Base-by-base conservation (phyloP, 2,329 filamentous ascomycete genomes). In the Penicillium sp. region DNA sequence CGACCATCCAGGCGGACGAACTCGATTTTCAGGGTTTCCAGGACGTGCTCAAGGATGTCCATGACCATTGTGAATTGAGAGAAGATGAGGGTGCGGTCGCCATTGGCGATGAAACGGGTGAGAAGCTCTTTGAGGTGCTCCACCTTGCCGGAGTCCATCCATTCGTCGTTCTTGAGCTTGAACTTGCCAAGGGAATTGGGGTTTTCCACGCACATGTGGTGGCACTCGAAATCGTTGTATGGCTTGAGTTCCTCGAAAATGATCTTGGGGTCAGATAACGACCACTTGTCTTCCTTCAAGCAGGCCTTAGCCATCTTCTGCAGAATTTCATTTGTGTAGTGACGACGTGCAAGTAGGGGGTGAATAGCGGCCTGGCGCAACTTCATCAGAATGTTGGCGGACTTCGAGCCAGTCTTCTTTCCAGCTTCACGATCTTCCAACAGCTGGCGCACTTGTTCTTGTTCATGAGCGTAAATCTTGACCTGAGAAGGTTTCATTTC, bases 361-460 rank as follows among this genome's bases (percentile, higher is more conserved):
- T 99, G 94, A 43, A 97, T 91, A 0, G 94, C 90, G 3, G 93
- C 91, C 72, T 97, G 93, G 44, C 93, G 89, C 19, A 97, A 84
- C 72, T 92, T 91, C 83, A 97, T 94, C 79, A 96, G 88, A 27
- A 89, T 83, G 65, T 92, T 90, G 61, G 74, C 75, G 52, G 83
- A 82, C 60, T 81, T 79, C 51, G 78, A 78, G 25, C 79, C 82
- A 58, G 76, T 78, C 65, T 82, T 84, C 63, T 80, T 82, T n/a
- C 78, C 81, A 47, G 75, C 78, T 50, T 79, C 82, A 63, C 82
- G 83, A 59, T 85, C 82, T 57, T 84, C 83, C 27, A 86, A 78
- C 19, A 86, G 82, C 63, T 86, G 79, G 38, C 82, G 77, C 9
- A 85, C 85, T 55, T 82, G 80, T 29, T 83, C 83, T 64, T 92